Evolutionary conservation across 2,329 filamentous ascomycete genomes (phyloP), one percentile per base, ranked within the genome.

Genomic region (Emmonsiellopsis sp.): DNA sequence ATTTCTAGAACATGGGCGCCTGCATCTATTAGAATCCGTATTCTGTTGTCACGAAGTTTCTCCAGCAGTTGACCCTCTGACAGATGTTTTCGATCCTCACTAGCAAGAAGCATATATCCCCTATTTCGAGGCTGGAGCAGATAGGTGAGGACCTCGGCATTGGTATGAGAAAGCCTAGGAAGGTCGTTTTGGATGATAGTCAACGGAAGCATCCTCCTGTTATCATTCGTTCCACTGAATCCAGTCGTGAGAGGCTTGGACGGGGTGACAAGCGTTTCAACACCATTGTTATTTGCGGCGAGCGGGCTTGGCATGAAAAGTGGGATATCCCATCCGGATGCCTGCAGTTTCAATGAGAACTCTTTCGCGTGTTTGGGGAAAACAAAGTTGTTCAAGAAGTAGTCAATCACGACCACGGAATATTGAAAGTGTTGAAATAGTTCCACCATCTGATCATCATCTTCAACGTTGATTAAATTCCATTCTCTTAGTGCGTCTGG

Each of bases 221-320:
- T 81, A 57, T 88, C 85, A 27, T 82, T 84, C 0, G 85, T 89
- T 0, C 85, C 85, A 52, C 82, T 86, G 60, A 89, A 89, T 0
- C 85, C 86, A 0, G 81, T 83, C 0, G 77, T 82, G 0, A 76
- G 72, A 17, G 0, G 14, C 5, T 52, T 77, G 83, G 4, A 47
- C 17, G 17, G 17, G 17, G 17, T 17, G 2, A 17, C 17, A 17
- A 17, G 17, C 17, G 17, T 17, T 17, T 17, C 17, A 17, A 17
- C 17, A 17, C 17, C 17, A 17, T 17, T 17, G 17, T 17, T 17
- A 17, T 17, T 17, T 17, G 17, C 17, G 17, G 17, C 17, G 17
- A 17, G 17, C 17, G 17, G 17, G 17, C 17, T 17, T 17, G 17
- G 17, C 17, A 17, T 17, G 17, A 17, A 17, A 17, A 17, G 17